phyloP scores from a whole-genome alignment of 805 yeast species.

The Candida koratica region DNA sequence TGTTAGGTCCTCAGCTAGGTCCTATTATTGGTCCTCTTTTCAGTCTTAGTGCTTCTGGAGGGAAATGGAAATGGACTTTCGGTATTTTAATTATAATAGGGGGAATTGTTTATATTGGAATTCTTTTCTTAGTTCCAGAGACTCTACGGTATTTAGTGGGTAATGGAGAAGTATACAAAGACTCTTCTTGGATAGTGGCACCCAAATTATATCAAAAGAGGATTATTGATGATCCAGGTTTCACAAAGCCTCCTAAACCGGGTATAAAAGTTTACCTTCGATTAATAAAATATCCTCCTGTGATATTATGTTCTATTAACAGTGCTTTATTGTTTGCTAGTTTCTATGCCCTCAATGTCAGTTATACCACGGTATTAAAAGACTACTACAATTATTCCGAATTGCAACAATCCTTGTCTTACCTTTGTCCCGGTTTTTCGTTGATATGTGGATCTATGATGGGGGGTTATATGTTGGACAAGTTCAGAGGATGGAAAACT shows the following conservation, averaged over 20 bases:
- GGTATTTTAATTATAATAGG: conserved; percentile 31
- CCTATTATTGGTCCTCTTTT: conserved; percentile 37
- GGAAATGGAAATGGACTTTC: conserved; percentile 34
- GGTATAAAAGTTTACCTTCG: conserved; percentile 32
- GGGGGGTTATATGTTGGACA: conserved; percentile 49
- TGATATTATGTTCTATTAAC: conserved; percentile 42
- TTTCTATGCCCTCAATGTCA: conserved; percentile 51
- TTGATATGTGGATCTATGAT: conserved; percentile 45
- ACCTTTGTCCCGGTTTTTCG: conserved; percentile 51
- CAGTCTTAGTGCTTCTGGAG: conserved; percentile 24
- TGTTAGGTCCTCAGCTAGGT: conserved; percentile 40
- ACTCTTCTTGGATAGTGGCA: conserved; percentile 21
- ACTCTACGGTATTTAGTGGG: conserved; percentile 39
- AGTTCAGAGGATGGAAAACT: conserved; percentile 8
- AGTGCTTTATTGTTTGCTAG: conserved; percentile 52
- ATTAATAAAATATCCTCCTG: conserved; percentile 41
- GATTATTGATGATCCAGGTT: conserved; percentile 22
- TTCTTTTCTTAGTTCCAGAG: conserved; percentile 35
- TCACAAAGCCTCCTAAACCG: conserved; percentile 47
- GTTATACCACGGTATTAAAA: conserved; percentile 41
- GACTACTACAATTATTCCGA: conserved; percentile 33
- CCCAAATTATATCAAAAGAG: conserved; percentile 26
- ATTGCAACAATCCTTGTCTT: conserved; percentile 41
- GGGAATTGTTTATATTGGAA: conserved; percentile 19
- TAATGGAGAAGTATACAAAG: conserved; percentile 23